A percentile compares a stretch with the other conserved stretches of the same genome.
These are phyloP conservation scores for Paramyrothecium sp. DNA, from an alignment of 2,329 filamentous ascomycete genomes.

Conservation along the genomic window DNA sequence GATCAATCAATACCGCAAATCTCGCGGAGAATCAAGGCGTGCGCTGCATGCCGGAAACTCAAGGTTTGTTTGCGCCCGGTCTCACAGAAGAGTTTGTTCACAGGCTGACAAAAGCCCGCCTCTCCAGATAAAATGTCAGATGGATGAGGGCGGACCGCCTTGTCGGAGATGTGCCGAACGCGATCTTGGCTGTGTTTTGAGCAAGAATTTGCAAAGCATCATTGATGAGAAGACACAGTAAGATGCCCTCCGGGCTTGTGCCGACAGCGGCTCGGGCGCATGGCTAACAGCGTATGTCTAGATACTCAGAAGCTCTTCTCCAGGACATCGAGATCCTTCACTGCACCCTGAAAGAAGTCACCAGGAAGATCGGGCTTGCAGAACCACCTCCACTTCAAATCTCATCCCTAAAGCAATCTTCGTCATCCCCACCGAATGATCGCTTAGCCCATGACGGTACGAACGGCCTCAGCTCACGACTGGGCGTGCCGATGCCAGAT, in stretches of 20 bases:
- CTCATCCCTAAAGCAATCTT: slow-evolving; percentile 18
- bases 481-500: slow-evolving; percentile 13
- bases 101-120: no score
- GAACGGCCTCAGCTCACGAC: background rate
- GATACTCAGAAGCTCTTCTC: slow-evolving; percentile 15
- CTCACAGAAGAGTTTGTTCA: no score
- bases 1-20: slow-evolving; percentile 27
- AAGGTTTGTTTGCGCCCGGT: slow-evolving; percentile 24
- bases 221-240: slow-evolving; percentile 39
- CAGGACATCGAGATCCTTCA: slow-evolving; percentile 23
- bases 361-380: slow-evolving; percentile 19
- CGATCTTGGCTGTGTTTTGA: slow-evolving; percentile 34
- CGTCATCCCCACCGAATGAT: background rate
- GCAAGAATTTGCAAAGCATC: slow-evolving; percentile 39
- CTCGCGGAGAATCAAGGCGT: slow-evolving; percentile 38
- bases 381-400: slow-evolving; percentile 19
- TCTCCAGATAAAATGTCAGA: slow-evolving; percentile 38
- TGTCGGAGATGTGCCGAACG: slow-evolving; percentile 35
- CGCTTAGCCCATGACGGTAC: background rate
- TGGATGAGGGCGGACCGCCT: slow-evolving; percentile 37
- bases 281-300: background rate
- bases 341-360: slow-evolving; percentile 18
- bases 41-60: slow-evolving; percentile 37
- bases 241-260: slow-evolving; percentile 6
- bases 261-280: background rate